These are phyloP conservation scores for Mycena sp. DNA, from an alignment of 1,284 basidiomycete genomes.

Conservation along the genomic window DNA sequence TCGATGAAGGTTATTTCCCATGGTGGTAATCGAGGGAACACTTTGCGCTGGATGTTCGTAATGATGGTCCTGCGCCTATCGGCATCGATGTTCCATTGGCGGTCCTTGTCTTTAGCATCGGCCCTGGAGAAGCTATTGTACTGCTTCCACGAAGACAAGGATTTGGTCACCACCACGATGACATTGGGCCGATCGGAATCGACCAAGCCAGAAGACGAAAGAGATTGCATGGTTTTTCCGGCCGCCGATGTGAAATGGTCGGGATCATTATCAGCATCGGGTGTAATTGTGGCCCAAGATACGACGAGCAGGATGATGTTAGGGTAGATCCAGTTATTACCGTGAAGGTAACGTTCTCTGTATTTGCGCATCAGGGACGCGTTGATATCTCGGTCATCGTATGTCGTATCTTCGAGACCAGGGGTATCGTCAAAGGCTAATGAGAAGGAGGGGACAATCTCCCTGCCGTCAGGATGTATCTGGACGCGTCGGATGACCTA, in stretches of 20 bases:
- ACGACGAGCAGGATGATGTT: conserved; percentile 22
- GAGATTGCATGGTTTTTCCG: conserved; percentile 7
- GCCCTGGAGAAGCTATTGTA: not conserved
- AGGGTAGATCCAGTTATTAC: not conserved
- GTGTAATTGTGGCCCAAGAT: conserved; percentile 15
- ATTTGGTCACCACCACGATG: conserved; percentile 20
- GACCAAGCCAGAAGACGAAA: conserved; percentile 5
- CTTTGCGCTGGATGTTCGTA: conserved; percentile 12
- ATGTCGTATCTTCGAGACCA: conserved; percentile 14
- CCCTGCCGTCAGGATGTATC: not conserved
- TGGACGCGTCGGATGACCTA: conserved; percentile 20
- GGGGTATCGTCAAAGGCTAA: conserved; percentile 20
- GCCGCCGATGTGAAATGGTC: conserved; percentile 12
- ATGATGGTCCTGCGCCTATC: conserved; percentile 10
- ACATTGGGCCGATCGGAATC: conserved; percentile 5
- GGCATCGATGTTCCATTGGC: conserved; percentile 1
- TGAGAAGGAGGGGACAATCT: not conserved
- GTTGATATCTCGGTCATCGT: not conserved
- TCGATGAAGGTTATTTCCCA: conserved; percentile 10
- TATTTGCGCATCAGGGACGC: conserved; percentile 9
- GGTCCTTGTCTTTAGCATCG: not conserved
- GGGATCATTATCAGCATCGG: conserved; percentile 18
- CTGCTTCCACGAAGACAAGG: conserved; percentile 15
- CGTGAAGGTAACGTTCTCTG: conserved; percentile 1
- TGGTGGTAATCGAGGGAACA: conserved; percentile 1